Base-by-base conservation (phyloP, 768 basidiomycete genomes). In the Agaricus subrufescens region DNA sequence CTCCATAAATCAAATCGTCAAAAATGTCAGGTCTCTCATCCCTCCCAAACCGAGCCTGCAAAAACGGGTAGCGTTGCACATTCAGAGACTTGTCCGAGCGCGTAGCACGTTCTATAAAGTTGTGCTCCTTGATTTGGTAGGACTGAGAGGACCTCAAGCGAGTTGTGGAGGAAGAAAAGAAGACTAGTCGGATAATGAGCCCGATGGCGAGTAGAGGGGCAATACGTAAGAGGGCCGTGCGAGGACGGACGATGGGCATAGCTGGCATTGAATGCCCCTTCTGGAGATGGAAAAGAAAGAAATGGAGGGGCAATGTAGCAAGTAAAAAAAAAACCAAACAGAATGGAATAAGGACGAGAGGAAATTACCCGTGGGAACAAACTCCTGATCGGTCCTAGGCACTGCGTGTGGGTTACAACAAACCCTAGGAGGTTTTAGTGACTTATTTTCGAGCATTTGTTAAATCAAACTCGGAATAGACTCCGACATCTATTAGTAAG, bases 1-100 rank as follows among this genome's bases (percentile, higher is more conserved):
- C 96, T 64, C 90, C 84, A 49, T 77, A 71, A 57, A 98, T 83
- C 30, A 91, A 74, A 57, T 81, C 78, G 47, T 84, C 80, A 61
- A 98, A 84, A 51, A 98, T 75, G 64, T 97, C 96, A 1, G 83
- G 80, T 46, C 84, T 76, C 62, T 89, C 85, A 65, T 98, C 96
- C 57, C 96, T 77, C 1, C 94, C 94, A 73, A 93, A 82, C 34
- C 97, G 80, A 2, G 83, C 79, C 72, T 98, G 97, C 42, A 98
- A 68, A 67, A 97, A 98, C 9, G 84, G 81, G 72, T 95, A 84
- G 59, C 85, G 86, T 58, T 94, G 91, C 12, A 91, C 87, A 76
- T 98, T 95, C 39, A 98, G 80, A 8, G 80, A 81, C 67, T 86
- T 89, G 71, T 94, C 93, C 15, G 75, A 69, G 1, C 78, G 71